Evolutionary conservation across 2,329 filamentous ascomycete genomes (phyloP).

Genomic region (Verticillium nubilum): DNA sequence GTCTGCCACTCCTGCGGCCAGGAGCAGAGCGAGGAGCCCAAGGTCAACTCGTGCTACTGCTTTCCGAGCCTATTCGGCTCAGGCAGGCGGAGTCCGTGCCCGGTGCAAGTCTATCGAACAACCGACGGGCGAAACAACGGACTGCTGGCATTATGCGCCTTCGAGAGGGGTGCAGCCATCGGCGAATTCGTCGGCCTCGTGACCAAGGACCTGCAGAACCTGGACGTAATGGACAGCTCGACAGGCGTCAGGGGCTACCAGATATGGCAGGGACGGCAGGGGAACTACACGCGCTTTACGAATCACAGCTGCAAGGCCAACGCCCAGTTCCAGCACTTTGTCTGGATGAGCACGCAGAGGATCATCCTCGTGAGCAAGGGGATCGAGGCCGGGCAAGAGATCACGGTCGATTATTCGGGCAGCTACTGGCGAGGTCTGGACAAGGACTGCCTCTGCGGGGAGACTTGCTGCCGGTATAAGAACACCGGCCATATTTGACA

Average conservation of each 20-base stretch:
- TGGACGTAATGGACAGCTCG: constrained; percentile 49
- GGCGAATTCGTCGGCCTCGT: constrained; percentile 52
- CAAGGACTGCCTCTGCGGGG: constrained; percentile 49
- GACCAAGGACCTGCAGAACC: constrained; percentile 42
- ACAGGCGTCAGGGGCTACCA: constrained; percentile 37
- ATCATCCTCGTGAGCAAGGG: constrained; percentile 51
- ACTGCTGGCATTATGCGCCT: constrained; percentile 36
- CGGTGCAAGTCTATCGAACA: constrained; percentile 48
- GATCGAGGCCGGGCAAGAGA: constrained; percentile 44
- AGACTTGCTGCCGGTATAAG: constrained; percentile 42
- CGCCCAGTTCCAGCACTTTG: constrained; percentile 49
- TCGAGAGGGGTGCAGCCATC: constrained; percentile 45
- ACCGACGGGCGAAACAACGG: constrained; percentile 50
- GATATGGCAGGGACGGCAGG: constrained; percentile 50
- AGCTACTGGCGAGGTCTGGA: constrained; percentile 51
- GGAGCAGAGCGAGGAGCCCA: constrained; percentile 42
- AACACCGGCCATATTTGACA: neutral
- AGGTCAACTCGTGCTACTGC: constrained; percentile 43
- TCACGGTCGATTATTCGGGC: constrained; percentile 54
- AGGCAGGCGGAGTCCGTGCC: constrained; percentile 15
- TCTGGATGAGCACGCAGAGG: constrained; percentile 49
- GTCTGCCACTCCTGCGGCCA: constrained; percentile 38
- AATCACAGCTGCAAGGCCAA: constrained; percentile 56
- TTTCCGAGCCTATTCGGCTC: constrained; percentile 46
- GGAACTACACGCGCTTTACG: constrained; percentile 54